Evolutionary conservation across 2,329 filamentous ascomycete genomes (phyloP).

Genomic region (Coniochaeta hoffmannii): DNA sequence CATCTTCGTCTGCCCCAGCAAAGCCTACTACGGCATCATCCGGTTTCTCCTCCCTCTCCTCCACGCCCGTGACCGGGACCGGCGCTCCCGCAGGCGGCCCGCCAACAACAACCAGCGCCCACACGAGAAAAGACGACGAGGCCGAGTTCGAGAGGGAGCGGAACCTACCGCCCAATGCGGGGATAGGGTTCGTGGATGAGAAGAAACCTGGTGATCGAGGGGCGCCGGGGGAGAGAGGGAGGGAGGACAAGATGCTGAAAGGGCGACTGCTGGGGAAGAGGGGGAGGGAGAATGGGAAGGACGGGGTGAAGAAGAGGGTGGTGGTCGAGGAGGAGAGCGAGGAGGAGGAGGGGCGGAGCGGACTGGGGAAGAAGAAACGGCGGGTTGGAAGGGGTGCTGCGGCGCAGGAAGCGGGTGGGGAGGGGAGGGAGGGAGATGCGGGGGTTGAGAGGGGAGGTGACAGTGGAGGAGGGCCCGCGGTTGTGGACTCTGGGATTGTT

Average conservation of each 20-base stretch:
- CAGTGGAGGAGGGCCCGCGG: not conserved
- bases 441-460: not conserved
- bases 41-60: not conserved
- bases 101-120: slow-evolving; percentile 9
- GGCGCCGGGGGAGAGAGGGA: slow-evolving; percentile 16
- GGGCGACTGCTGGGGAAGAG: slow-evolving; percentile 20
- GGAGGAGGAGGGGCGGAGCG: slow-evolving; percentile 22
- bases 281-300: slow-evolving; percentile 8
- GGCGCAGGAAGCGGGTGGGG: slow-evolving; percentile 3
- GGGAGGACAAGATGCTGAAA: slow-evolving; percentile 21
- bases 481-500: not conserved
- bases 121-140: slow-evolving; percentile 16
- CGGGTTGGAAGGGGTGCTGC: too few relatives aligned
- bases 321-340: slow-evolving; percentile 19
- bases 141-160: slow-evolving; percentile 9
- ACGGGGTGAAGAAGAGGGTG: slow-evolving; percentile 6
- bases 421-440: not conserved
- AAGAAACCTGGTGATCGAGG: slow-evolving; percentile 14
- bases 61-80: slow-evolving; percentile 5
- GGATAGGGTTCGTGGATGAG: slow-evolving; percentile 30
- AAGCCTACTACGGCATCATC: not conserved
- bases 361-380: slow-evolving; percentile 16
- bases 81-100: not conserved
- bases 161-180: slow-evolving; percentile 24
- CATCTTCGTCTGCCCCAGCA: slow-evolving; percentile 3